Conservation (phyloP, 1,284 basidiomycete species). For the Tylopilus sp. region DNA sequence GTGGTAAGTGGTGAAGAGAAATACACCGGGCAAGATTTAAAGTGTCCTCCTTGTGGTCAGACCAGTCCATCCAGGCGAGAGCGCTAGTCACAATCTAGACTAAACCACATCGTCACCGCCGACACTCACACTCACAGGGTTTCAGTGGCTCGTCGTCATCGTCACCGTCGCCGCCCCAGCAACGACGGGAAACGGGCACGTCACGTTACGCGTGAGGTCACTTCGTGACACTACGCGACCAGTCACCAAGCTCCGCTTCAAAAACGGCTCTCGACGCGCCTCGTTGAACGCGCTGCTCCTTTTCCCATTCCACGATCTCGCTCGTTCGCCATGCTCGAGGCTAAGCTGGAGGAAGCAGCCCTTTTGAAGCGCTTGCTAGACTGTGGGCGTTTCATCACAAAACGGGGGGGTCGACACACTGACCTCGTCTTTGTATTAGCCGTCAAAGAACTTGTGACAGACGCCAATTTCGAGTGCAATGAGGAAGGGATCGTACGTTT, state of each 20-base stretch:
- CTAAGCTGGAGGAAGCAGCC: slow-evolving; percentile 78
- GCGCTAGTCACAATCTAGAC: slow-evolving; percentile 1
- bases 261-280: slow-evolving; percentile 28
- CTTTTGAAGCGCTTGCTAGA: slow-evolving; percentile 86
- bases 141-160: neutral
- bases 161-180: neutral
- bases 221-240: slow-evolving; percentile 31
- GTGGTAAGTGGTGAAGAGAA: neutral
- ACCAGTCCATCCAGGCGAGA: neutral
- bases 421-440: slow-evolving; percentile 46
- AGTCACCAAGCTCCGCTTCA: slow-evolving; percentile 33
- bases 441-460: slow-evolving; percentile 96
- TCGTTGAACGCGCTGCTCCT: slow-evolving; percentile 9
- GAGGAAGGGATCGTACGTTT: slow-evolving; percentile 88
- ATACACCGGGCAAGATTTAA: neutral
- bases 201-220: slow-evolving; percentile 30
- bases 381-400: slow-evolving; percentile 45
- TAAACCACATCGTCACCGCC: neutral
- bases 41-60: too few species aligned
- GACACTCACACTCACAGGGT: neutral
- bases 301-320: slow-evolving; percentile 17
- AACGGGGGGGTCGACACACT: neutral
- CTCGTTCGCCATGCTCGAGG: slow-evolving; percentile 75
- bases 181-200: slow-evolving; percentile 9
- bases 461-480: slow-evolving; percentile 97